phyloP scores from a whole-genome alignment of 176 grass and related monocot species.

The Thalia dealbata region DNA sequence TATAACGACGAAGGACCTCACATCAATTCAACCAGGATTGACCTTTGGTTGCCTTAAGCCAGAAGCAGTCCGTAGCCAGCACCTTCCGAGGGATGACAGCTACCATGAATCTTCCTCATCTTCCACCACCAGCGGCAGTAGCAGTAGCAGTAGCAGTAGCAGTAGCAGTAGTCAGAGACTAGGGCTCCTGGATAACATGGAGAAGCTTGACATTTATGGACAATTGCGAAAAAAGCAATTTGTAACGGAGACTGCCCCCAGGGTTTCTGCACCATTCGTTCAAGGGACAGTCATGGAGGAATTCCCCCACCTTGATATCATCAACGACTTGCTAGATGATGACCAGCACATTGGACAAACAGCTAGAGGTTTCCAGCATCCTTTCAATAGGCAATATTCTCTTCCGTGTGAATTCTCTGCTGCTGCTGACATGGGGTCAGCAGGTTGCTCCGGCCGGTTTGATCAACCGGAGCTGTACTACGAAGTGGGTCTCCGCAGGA shows the following conservation, averaged over 20 bases:
- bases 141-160: constrained; percentile 19
- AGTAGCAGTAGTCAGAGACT: constrained; percentile 11
- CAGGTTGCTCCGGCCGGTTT: constrained; percentile 32
- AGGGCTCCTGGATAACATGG: constrained; percentile 29
- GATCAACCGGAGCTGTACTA: constrained; percentile 36
- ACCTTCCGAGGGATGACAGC: constrained; percentile 32
- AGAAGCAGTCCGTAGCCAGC: constrained; percentile 33
- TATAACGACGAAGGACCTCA: constrained; percentile 31
- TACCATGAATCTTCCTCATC: constrained; percentile 33
- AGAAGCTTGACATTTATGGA: constrained; percentile 39
- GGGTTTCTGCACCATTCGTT: constrained; percentile 38
- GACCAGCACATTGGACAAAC: constrained; percentile 42
- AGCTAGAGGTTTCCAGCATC: constrained; percentile 18
- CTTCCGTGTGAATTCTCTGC: constrained; percentile 44
- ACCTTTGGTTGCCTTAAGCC: constrained; percentile 59
- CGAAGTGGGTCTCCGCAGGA: constrained; percentile 24
- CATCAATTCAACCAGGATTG: constrained; percentile 39
- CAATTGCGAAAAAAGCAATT: constrained; percentile 30
- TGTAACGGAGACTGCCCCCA: constrained; percentile 37
- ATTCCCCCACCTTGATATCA: constrained; percentile 98
- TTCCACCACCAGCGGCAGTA: constrained; percentile 19
- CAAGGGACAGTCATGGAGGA: constrained; percentile 55
- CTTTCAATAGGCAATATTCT: constrained; percentile 58
- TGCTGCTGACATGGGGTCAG: constrained; percentile 31
- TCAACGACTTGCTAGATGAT: constrained; percentile 87